Conservation (phyloP, 2,329 filamentous ascomycete genomes). For the Onygenales sp. region DNA sequence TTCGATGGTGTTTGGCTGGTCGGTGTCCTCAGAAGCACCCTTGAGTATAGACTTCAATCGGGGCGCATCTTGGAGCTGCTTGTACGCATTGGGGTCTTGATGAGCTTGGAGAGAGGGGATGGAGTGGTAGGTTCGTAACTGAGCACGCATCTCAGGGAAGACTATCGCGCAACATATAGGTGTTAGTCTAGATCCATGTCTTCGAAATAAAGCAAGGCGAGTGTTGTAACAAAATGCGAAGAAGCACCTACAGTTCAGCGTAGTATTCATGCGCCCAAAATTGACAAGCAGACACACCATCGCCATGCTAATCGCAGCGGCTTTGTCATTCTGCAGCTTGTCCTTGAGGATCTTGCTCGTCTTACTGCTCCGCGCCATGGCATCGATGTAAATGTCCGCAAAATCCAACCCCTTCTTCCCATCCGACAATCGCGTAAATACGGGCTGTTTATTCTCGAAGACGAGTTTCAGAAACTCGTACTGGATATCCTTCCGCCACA, state of each 20-base stretch:
- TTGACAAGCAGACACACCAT: conserved; percentile 98
- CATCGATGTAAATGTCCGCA: conserved; percentile 94
- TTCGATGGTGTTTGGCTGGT: conserved; percentile 74
- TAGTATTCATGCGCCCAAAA: conserved; percentile 97
- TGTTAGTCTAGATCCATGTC: neutral
- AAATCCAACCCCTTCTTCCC: conserved; percentile 65
- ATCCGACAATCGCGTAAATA: conserved; percentile 91
- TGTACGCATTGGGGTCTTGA: conserved; percentile 92
- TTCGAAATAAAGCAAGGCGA: too few species aligned
- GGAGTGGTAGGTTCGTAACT: conserved; percentile 93
- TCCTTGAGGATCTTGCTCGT: conserved; percentile 97
- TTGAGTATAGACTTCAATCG: conserved; percentile 95
- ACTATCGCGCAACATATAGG: conserved; percentile 45
- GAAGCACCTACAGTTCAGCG: conserved; percentile 69
- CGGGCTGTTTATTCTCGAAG: conserved; percentile 52
- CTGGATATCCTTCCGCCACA: conserved; percentile 60
- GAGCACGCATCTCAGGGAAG: conserved; percentile 98
- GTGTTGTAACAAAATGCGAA: too few species aligned
- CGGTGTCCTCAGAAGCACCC: conserved; percentile 82
- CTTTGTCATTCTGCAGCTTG: conserved; percentile 84
- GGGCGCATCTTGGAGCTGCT: conserved; percentile 93
- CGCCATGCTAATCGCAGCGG: conserved; percentile 93
- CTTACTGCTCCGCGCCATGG: conserved; percentile 97
- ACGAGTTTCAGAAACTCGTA: conserved; percentile 55
- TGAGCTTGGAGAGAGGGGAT: conserved; percentile 93